A percentile compares a stretch with the other conserved stretches of the same genome.
These are phyloP conservation scores for Solanum raphanifolium DNA, from an alignment of 257 asterid genomes.

Conservation along the genomic window DNA sequence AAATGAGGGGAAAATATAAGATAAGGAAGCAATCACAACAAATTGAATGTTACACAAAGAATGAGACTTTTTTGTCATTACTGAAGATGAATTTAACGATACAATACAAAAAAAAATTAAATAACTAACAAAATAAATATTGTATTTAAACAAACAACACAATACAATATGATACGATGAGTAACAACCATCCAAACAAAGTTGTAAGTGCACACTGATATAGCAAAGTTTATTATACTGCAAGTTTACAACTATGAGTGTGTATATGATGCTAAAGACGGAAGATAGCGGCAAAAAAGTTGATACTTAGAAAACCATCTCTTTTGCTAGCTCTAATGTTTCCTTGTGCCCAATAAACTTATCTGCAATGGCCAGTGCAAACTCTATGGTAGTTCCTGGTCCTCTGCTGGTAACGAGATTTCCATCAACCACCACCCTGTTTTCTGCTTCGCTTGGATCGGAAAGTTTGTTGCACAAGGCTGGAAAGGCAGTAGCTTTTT, in stretches of 20 bases:
- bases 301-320: conserved; percentile 34
- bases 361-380: conserved; percentile 55
- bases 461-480: conserved; percentile 71
- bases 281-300: neutral
- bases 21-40: neutral
- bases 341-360: conserved; percentile 59
- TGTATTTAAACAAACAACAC: neutral
- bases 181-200: neutral
- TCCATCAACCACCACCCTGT: conserved; percentile 85
- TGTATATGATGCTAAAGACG: neutral
- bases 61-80: neutral
- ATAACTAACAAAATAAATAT: neutral
- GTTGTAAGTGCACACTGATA: neutral
- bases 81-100: no score
- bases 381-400: conserved; percentile 92
- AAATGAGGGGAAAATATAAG: neutral
- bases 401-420: conserved; percentile 86
- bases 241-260: neutral
- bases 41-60: neutral
- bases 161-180: neutral
- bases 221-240: neutral
- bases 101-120: no score
- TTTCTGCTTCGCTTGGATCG: conserved; percentile 66
- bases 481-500: conserved; percentile 92
- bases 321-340: conserved; percentile 61